Base-by-base conservation (phyloP, 495 filamentous ascomycete genomes). In the Immersiella caudata region DNA sequence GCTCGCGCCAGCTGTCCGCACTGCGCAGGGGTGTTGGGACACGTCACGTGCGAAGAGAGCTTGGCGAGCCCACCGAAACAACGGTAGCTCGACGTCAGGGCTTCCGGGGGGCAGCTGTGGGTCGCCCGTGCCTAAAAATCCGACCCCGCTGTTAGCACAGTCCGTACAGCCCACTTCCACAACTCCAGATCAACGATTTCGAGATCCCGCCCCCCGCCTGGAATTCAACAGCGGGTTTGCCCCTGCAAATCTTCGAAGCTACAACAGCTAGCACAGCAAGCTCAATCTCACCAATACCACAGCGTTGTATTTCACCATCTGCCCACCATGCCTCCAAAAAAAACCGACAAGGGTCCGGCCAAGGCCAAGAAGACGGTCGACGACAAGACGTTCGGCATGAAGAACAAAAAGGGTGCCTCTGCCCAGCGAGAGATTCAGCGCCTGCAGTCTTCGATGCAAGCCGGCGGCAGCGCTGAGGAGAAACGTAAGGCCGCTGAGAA, bases 311-410 rank as follows among this genome's bases (percentile, higher is more conserved):
- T 46, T n/a, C 22, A 26, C 22, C 25, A 59, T 52, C 63, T 65
- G 64, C 66, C 76, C 83, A 90, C 74, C 77, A 99, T 98, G 95
- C 89, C 96, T 78, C 95, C 95, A 68, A 99, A 99, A 79, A 94
- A 94, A 74, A 80, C 82, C 62, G 81, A 87, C 16, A 90, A 92
- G 80, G 56, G 24, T n/a, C 21, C 21, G 21, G 25, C 21, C 26
- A 59, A 59, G 56, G 75, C 29, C 67, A 82, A 77, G 72, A 84
- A 83, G 82, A 92, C 82, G 16, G 90, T 93, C 67, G 93, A 94
- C 63, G 95, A 99, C 84, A 96, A 95, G 85, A 97, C 95, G 62
- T 99, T 99, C 85, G 95, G 95, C 71, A 96, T 99, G 94, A 99
- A 99, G 84, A 99, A 99, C 76, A 98, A 99, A 88, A 97, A 97